A percentile compares a stretch with the other conserved stretches of the same genome.
These are phyloP conservation scores for Pterocarpus macrocarpus DNA, from an alignment of 306 rosid species.

Conservation along the genomic window DNA sequence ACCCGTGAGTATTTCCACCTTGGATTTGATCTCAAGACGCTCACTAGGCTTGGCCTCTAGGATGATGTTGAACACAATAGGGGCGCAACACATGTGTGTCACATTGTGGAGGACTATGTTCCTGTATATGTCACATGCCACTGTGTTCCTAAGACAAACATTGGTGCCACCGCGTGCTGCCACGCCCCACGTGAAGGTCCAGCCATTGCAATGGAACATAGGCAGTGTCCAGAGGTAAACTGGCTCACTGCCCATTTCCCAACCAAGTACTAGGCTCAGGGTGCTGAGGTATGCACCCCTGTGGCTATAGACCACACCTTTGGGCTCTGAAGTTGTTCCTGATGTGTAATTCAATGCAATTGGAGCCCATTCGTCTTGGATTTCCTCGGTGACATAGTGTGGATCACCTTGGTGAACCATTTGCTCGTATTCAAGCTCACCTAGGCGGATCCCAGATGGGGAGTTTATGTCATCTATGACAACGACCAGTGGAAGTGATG, in stretches of 20 bases:
- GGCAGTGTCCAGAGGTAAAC: conserved; percentile 90
- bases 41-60: conserved; percentile 61
- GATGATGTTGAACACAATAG: conserved; percentile 75
- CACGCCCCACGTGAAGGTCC: conserved; percentile 97
- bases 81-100: conserved; percentile 97
- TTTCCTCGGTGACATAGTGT: conserved; percentile 22
- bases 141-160: conserved; percentile 69
- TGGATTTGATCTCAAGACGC: conserved; percentile 22
- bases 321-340: conserved; percentile 90
- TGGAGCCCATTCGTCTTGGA: conserved; percentile 78
- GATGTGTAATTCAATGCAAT: conserved; percentile 88
- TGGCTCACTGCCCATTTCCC: conserved; percentile 88
- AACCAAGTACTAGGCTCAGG: conserved; percentile 67
- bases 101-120: conserved; percentile 64
- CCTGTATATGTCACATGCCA: conserved; percentile 66
- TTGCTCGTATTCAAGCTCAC: conserved; percentile 81
- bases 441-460: conserved; percentile 74
- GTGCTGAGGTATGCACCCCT: conserved; percentile 91
- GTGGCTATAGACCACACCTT: conserved; percentile 92
- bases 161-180: conserved; percentile 95
- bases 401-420: conserved; percentile 62
- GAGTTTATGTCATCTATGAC: conserved; percentile 83
- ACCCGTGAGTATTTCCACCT: conserved; percentile 79
- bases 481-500: conserved; percentile 70
- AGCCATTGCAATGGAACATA: conserved; percentile 95